Percentiles rank a stretch among this genome's conserved stretches.
Evolutionary conservation across 208 protist species (phyloP).

Genomic region (Willaertia magna): DNA sequence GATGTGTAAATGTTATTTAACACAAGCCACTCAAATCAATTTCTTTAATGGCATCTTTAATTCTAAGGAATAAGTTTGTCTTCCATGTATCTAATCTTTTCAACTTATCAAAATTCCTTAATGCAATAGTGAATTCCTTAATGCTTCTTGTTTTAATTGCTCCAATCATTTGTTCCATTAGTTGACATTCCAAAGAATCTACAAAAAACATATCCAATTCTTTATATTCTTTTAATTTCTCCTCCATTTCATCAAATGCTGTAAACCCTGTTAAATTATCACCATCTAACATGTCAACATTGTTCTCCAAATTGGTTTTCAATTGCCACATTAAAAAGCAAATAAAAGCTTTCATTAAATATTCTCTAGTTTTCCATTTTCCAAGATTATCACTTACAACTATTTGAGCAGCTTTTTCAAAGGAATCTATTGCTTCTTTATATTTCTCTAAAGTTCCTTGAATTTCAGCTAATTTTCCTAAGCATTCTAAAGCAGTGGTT

Average conservation of each 20-base stretch:
- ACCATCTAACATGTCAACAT: too few relatives aligned
- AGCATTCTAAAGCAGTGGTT: too few relatives aligned
- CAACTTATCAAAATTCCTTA: not conserved
- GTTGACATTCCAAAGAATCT: not conserved
- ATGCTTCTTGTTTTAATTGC: not conserved
- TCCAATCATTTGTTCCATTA: not conserved
- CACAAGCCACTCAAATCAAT: too few relatives aligned
- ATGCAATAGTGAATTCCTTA: not conserved
- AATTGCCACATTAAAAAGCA: too few relatives aligned
- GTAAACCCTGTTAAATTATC: not conserved
- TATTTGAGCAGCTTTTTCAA: constrained; percentile 49
- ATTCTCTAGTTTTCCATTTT: constrained; percentile 66
- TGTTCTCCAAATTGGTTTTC: too few relatives aligned
- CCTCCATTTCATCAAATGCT: not conserved
- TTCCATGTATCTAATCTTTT: not conserved
- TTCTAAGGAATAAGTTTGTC: not conserved
- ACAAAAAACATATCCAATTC: not conserved
- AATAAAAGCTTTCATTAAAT: constrained; percentile 52
- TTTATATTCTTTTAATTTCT: not conserved
- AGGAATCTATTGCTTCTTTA: constrained; percentile 56
- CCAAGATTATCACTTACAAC: constrained; percentile 43
- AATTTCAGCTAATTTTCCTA: constrained; percentile 55
- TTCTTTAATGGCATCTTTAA: not conserved
- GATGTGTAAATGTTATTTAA: too few relatives aligned
- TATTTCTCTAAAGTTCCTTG: constrained; percentile 56